Conservation (phyloP, 768 basidiomycete genomes). For the Suillus sp. region DNA sequence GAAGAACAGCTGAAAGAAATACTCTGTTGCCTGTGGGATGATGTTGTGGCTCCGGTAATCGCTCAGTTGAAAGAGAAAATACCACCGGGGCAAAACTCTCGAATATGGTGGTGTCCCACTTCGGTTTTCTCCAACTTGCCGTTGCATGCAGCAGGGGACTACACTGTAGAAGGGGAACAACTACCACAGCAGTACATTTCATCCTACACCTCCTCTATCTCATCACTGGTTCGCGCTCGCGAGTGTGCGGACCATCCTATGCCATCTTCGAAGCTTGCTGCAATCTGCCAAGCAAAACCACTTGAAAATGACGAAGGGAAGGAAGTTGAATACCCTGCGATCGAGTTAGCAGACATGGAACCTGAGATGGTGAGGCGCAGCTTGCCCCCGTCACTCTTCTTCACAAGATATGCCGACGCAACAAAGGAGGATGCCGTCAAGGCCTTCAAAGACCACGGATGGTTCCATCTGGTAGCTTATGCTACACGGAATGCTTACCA, state of each 20-base stretch:
- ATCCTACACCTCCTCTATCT: slow-evolving; percentile 18
- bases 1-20: slow-evolving; percentile 1
- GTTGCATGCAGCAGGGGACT: slow-evolving; percentile 17
- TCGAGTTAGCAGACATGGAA: neutral
- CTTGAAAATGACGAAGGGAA: neutral
- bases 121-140: slow-evolving; percentile 16
- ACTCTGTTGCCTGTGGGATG: slow-evolving; percentile 9
- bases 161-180: slow-evolving; percentile 10
- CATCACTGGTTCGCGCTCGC: slow-evolving; percentile 17
- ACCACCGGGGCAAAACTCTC: neutral
- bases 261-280: slow-evolving; percentile 1
- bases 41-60: slow-evolving; percentile 10
- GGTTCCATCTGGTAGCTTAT: slow-evolving; percentile 27
- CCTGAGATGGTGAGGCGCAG: neutral
- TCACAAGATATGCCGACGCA: slow-evolving; percentile 3
- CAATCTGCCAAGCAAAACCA: slow-evolving; percentile 13
- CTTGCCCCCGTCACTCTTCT: neutral
- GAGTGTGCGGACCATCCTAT: neutral
- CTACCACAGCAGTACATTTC: slow-evolving; percentile 11
- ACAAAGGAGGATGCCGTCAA: neutral
- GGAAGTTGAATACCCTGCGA: neutral
- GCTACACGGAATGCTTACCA: slow-evolving; percentile 12
- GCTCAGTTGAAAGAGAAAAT: slow-evolving; percentile 3
- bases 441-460: slow-evolving; percentile 12
- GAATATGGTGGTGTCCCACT: slow-evolving; percentile 20